Evolutionary conservation across 306 rosid genomes (phyloP).

Genomic region (Alnus glutinosa): DNA sequence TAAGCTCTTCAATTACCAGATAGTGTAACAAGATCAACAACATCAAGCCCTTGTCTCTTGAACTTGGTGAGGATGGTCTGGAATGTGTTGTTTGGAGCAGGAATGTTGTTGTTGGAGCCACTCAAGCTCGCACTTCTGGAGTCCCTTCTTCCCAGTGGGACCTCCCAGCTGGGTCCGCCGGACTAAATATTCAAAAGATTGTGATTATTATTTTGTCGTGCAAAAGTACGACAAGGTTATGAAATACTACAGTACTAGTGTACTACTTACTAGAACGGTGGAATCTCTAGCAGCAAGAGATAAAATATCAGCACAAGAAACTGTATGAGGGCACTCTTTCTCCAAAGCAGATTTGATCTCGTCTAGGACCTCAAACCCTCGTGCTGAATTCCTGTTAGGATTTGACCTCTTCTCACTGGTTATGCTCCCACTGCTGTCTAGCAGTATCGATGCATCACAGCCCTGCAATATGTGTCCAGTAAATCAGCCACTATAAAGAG

Average conservation of each 20-base stretch:
- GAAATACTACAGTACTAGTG: not conserved
- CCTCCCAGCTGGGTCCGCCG: conserved; percentile 90
- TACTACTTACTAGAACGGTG: conserved; percentile 65
- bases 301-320: conserved; percentile 89
- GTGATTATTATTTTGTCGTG: not conserved
- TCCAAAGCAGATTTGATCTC: conserved; percentile 76
- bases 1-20: conserved; percentile 54
- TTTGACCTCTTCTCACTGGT: conserved; percentile 70
- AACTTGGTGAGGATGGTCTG: conserved; percentile 82
- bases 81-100: conserved; percentile 96
- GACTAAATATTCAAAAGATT: conserved; percentile 41
- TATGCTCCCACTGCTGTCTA: conserved; percentile 64
- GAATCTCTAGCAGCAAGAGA: conserved; percentile 90
- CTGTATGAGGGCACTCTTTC: conserved; percentile 68
- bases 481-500: not conserved
- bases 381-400: conserved; percentile 74
- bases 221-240: conserved; percentile 5
- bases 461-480: conserved; percentile 55
- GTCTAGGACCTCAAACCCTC: conserved; percentile 80
- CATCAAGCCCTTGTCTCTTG: conserved; percentile 69
- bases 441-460: conserved; percentile 78
- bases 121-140: conserved; percentile 74
- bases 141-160: conserved; percentile 86
- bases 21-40: conserved; percentile 83
- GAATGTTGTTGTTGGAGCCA: conserved; percentile 87